phyloP scores from a whole-genome alignment of 2,329 filamentous ascomycete species.

The Ophiostoma novo-ulmi region DNA sequence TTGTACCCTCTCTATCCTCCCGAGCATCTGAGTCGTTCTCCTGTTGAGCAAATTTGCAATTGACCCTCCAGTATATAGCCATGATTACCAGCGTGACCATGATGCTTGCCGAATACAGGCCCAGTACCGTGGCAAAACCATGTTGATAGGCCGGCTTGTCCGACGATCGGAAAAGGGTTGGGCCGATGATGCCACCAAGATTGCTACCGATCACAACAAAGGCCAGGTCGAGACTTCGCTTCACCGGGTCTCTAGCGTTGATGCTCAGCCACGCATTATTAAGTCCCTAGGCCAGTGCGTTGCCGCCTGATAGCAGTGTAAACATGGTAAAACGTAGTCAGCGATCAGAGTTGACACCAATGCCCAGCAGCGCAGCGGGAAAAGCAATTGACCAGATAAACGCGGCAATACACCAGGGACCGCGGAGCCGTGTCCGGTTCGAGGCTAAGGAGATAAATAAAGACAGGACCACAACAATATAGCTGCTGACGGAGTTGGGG shows the following conservation, averaged over 20 bases:
- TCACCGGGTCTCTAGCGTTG: neutral
- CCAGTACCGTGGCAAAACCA: neutral
- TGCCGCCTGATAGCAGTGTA: neutral
- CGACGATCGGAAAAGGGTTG: neutral
- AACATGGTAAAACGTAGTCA: neutral
- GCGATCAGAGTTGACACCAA: neutral
- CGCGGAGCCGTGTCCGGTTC: neutral
- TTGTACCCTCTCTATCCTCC: neutral
- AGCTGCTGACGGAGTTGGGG: neutral
- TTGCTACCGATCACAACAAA: neutral
- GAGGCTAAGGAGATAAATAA: neutral
- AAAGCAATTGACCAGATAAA: neutral
- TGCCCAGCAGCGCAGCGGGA: neutral
- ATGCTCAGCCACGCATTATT: neutral
- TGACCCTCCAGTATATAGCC: neutral
- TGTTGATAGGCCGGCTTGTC: neutral
- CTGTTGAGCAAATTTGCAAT: neutral
- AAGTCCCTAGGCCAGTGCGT: neutral
- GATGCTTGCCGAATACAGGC: neutral
- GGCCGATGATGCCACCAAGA: neutral
- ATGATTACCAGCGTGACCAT: neutral
- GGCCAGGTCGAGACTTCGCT: neutral
- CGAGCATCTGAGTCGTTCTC: neutral
- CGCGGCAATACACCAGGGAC: neutral
- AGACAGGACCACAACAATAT: neutral